A percentile compares a stretch with the other conserved stretches of the same genome.
These are phyloP conservation scores for Fusarium annulatum DNA, from an alignment of 2,329 filamentous ascomycete species.

Conservation along the genomic window DNA sequence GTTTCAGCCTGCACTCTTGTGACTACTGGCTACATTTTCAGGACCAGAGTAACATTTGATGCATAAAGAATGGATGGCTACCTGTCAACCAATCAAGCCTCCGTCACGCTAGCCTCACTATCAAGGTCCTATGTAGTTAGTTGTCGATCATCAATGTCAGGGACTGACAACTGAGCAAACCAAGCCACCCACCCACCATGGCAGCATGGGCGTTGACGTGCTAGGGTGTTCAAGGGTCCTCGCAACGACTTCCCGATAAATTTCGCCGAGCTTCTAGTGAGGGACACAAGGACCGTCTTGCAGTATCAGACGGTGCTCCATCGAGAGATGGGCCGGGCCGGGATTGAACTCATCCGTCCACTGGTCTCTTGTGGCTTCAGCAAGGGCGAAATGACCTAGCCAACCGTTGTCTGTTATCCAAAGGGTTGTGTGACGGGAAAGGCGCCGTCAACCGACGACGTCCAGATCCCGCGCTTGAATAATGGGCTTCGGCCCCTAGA, in stretches of 20 bases:
- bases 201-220: not conserved
- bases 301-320: not conserved
- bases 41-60: not conserved
- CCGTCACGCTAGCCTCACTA: constrained; percentile 1
- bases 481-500: constrained; percentile 6
- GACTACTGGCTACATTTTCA: not conserved
- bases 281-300: constrained; percentile 9
- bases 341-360: constrained; percentile 9
- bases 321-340: not conserved
- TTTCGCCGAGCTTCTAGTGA: not conserved
- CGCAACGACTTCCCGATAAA: constrained; percentile 34
- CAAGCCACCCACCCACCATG: constrained; percentile 9
- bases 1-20: not conserved
- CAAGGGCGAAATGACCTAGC: constrained; percentile 17
- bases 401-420: constrained; percentile 1
- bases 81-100: not conserved
- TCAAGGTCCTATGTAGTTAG: constrained; percentile 15
- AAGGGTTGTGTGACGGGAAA: constrained; percentile 22
- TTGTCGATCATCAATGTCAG: constrained; percentile 34
- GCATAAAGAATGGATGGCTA: not conserved
- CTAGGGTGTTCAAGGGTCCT: constrained; percentile 5
- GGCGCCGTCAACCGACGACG: constrained; percentile 12
- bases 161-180: not conserved
- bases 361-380: constrained; percentile 32
- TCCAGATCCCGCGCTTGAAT: constrained; percentile 25